A percentile compares a stretch with the other conserved stretches of the same genome.
phyloP scores from a whole-genome alignment of 176 grass and related monocot genomes.

The Zoysia japonica region DNA sequence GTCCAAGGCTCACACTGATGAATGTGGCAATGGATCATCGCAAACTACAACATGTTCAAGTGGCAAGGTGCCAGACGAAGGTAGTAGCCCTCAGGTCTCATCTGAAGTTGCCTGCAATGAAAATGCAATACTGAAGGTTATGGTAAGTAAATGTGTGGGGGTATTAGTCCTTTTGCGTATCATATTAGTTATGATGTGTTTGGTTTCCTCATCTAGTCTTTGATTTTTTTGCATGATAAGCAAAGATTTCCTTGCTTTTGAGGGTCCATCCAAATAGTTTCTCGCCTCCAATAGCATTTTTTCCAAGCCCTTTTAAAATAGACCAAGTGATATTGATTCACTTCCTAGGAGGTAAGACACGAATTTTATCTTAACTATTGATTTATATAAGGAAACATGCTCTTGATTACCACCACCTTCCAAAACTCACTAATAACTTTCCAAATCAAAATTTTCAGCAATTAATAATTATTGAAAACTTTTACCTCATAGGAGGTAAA shows the following conservation, averaged over 20 bases:
- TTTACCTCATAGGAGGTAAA: no score
- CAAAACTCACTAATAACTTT: no score
- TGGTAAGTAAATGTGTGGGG: slow-evolving; percentile 67
- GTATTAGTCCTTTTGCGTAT: background rate
- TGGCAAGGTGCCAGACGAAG: slow-evolving; percentile 74
- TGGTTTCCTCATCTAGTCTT: background rate
- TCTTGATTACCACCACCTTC: no score
- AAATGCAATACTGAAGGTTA: slow-evolving; percentile 90
- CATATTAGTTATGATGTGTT: background rate
- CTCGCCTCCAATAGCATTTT: background rate
- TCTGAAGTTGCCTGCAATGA: slow-evolving; percentile 77
- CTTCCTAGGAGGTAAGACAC: no score
- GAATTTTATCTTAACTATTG: no score
- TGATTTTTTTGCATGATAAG: background rate
- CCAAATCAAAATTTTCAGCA: no score
- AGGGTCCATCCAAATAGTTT: background rate
- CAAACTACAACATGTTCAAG: slow-evolving; percentile 90
- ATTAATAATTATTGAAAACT: no score
- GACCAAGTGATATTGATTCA: no score
- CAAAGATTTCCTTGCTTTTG: background rate
- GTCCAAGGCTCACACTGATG: slow-evolving; percentile 54
- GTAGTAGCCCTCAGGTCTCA: slow-evolving; percentile 68
- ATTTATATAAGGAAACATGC: no score
- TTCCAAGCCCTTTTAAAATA: no score
- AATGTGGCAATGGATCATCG: slow-evolving; percentile 84